A percentile compares a stretch with the other conserved stretches of the same genome.
These are phyloP conservation scores for Neonectria sp. DNA, from an alignment of 2,329 filamentous ascomycete genomes.

Conservation along the genomic window DNA sequence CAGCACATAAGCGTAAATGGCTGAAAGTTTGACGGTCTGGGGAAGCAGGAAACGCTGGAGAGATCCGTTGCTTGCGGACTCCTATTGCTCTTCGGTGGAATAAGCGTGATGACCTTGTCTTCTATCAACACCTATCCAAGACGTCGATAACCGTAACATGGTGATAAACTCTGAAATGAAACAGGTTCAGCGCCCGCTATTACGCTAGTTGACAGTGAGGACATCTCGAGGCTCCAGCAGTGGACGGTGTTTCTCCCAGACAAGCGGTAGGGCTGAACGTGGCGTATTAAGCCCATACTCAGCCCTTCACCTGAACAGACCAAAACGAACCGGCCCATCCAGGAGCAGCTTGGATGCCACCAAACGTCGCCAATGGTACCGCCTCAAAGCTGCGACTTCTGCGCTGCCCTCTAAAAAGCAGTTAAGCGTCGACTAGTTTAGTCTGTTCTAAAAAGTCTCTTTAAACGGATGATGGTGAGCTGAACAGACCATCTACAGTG, in stretches of 20 bases:
- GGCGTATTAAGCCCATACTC: slow-evolving; percentile 1
- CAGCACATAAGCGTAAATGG: neutral
- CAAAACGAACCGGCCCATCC: neutral
- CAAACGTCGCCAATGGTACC: neutral
- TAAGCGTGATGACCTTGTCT: neutral
- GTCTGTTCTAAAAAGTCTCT: neutral
- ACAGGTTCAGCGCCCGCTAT: neutral
- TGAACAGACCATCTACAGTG: neutral
- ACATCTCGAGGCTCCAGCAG: neutral
- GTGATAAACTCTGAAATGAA: neutral
- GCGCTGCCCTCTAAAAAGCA: neutral
- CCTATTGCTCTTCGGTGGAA: neutral
- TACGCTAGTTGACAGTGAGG: too few species aligned
- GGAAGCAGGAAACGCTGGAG: neutral
- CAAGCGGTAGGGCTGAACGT: slow-evolving; percentile 1
- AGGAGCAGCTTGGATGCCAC: neutral
- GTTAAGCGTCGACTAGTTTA: neutral
- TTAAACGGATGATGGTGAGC: neutral
- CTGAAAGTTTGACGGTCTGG: neutral
- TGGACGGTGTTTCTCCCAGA: neutral
- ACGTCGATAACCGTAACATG: neutral
- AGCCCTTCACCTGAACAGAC: neutral
- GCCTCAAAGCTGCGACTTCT: neutral
- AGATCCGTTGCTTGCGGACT: too few species aligned
- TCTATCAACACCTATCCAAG: neutral